Conservation (phyloP, 2,329 filamentous ascomycete genomes). For the Metarhizium rileyi region DNA sequence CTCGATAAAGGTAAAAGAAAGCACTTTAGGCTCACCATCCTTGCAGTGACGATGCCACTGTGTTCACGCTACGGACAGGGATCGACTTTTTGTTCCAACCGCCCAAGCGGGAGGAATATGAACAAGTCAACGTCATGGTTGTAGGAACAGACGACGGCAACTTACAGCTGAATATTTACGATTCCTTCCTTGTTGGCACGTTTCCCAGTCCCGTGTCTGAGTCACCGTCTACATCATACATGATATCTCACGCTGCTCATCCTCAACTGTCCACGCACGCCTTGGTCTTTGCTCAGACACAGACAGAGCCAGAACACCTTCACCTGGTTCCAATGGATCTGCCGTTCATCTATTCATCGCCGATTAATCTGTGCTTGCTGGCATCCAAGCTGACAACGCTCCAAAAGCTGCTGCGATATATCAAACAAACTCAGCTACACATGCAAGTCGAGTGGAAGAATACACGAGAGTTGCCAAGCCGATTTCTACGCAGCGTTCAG, state of each 20-base stretch:
- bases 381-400: constrained; percentile 80
- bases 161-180: constrained; percentile 73
- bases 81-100: constrained; percentile 61
- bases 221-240: constrained; percentile 18
- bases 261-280: constrained; percentile 66
- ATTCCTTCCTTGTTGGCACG: constrained; percentile 70
- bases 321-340: constrained; percentile 69
- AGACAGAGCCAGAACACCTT: constrained; percentile 21
- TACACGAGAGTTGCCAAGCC: constrained; percentile 64
- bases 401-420: constrained; percentile 77
- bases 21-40: neutral
- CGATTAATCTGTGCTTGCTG: constrained; percentile 72
- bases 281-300: constrained; percentile 45
- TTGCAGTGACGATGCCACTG: constrained; percentile 40
- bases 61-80: constrained; percentile 61
- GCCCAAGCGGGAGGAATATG: constrained; percentile 52
- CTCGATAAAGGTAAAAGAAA: neutral
- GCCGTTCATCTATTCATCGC: constrained; percentile 69
- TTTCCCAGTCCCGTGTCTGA: constrained; percentile 40
- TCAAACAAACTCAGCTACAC: constrained; percentile 69
- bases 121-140: constrained; percentile 71
- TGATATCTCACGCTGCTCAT: constrained; percentile 59
- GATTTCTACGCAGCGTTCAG: constrained; percentile 70
- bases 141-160: constrained; percentile 61
- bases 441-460: constrained; percentile 78